A percentile compares a stretch with the other conserved stretches of the same genome.
Evolutionary conservation across 192 early-diverging fungal genomes (phyloP).

Genomic region (Globomyces pollinis-pini): DNA sequence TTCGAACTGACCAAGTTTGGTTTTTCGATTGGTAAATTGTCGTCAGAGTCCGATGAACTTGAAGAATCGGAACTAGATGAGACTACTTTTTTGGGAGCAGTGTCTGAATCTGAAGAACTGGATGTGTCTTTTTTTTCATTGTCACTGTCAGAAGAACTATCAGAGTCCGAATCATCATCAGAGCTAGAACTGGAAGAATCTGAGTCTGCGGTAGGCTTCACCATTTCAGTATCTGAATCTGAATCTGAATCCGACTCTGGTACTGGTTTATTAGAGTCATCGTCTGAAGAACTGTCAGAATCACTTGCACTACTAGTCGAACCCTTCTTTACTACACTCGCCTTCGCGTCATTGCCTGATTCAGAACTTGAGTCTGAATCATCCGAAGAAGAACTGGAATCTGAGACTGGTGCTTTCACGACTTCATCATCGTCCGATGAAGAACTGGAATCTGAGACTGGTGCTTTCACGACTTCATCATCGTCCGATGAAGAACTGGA

Average conservation of each 20-base stretch:
- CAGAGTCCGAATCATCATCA: not conserved
- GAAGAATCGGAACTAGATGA: constrained; percentile 6
- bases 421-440: constrained; percentile 16
- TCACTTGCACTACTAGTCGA: constrained; percentile 16
- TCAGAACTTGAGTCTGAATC: not conserved
- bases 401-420: not conserved
- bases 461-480: not conserved
- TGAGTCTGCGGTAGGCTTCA: not conserved
- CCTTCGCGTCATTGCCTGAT: not conserved
- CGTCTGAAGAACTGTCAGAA: constrained; percentile 17
- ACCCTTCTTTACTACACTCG: not conserved
- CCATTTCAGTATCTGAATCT: constrained; percentile 4
- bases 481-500: constrained; percentile 3
- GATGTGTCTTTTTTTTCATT: constrained; percentile 4
- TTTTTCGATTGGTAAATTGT: too few species aligned
- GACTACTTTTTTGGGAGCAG: constrained; percentile 17
- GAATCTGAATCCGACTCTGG: not conserved
- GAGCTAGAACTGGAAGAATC: not conserved
- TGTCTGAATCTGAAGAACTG: not conserved
- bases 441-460: constrained; percentile 10
- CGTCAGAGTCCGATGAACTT: too few species aligned
- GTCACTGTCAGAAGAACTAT: not conserved
- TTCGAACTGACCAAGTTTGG: too few species aligned
- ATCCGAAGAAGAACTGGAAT: constrained; percentile 2
- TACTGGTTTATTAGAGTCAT: constrained; percentile 2